Evolutionary conservation across 2,329 filamentous ascomycete species (phyloP), one percentile per base, ranked within the genome.

Genomic region (Pyrenochaeta sp.): DNA sequence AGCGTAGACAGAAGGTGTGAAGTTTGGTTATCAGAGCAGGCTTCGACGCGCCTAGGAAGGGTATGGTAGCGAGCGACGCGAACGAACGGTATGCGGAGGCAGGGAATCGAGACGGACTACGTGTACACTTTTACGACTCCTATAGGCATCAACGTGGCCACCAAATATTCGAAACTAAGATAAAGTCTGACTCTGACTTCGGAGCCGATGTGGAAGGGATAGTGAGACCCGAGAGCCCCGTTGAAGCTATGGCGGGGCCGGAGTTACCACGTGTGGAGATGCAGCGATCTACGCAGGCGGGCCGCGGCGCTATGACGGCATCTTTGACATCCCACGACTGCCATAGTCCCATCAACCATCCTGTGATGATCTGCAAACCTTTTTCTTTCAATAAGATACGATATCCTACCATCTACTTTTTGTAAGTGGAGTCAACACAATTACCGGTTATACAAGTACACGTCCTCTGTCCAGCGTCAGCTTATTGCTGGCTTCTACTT

Each of bases 261-360:
- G 56, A 62, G 43, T 60, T 61, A 59, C 56, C 63, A 64, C 61
- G 56, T 62, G 60, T 59, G 63, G 60, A 53, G 58, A 57, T 48
- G 57, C 59, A 56, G 47, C 39, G 53, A 57, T 61, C 61, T 45
- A 43, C 57, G 50, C 52, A 47, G 36, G 45, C 50, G 49, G 54
- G 52, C 59, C 52, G 59, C 43, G 19, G 43, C 43, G 54, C 63
- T 56, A 65, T 65, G 63, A 65, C 63, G 63, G 58, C 63, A 65
- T 65, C 53, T 65, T 61, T 49, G 51, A 52, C 37, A 59, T 59
- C 36, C n/a, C 52, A 36, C 46, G n/a, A 43, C 42, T 27, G 28
- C 24, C 13, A 15, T n/a, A 7, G 42, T 27, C 5, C 13, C 19
- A 13, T 8, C 13, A 25, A 25, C 19, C 5, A 2, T 43, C 22